These are phyloP conservation scores for Schwanniomyces yamadae DNA, from an alignment of 805 yeast species.

Conservation along the genomic window DNA sequence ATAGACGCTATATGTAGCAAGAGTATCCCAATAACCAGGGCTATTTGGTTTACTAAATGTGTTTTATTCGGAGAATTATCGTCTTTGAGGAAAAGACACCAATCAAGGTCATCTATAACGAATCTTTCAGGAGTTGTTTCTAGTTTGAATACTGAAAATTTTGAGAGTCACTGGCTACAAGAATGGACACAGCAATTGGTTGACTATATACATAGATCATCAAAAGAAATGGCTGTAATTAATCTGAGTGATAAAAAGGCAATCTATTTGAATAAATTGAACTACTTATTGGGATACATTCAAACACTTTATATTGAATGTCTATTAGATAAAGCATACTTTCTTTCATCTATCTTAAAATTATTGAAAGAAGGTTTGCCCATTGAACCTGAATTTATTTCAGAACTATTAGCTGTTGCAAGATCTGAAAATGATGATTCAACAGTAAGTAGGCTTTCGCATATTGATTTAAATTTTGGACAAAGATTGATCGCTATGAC, in stretches of 20 bases:
- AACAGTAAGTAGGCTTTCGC: slow-evolving; percentile 10
- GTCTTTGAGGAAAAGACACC: slow-evolving; percentile 31
- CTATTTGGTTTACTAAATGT: slow-evolving; percentile 89
- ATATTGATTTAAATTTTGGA: slow-evolving; percentile 31
- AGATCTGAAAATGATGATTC: slow-evolving; percentile 23
- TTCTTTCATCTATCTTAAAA: slow-evolving; percentile 63
- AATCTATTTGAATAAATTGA: slow-evolving; percentile 50
- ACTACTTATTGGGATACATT: slow-evolving; percentile 58
- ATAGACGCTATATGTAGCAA: slow-evolving; percentile 71
- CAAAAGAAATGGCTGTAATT: slow-evolving; percentile 37
- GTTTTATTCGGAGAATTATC: slow-evolving; percentile 73
- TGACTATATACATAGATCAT: slow-evolving; percentile 52
- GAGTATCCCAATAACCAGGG: slow-evolving; percentile 73
- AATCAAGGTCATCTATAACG: slow-evolving; percentile 12
- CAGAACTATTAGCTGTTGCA: slow-evolving; percentile 19
- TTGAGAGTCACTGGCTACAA: slow-evolving; percentile 65
- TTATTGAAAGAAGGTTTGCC: slow-evolving; percentile 43
- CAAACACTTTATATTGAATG: slow-evolving; percentile 69
- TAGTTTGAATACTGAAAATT: slow-evolving; percentile 15
- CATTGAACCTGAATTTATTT: slow-evolving; percentile 25
- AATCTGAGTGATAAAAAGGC: slow-evolving; percentile 28
- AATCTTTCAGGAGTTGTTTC: slow-evolving; percentile 7
- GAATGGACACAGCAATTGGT: slow-evolving; percentile 91
- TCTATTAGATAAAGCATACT: slow-evolving; percentile 59
- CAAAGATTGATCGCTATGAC: slow-evolving; percentile 39